Evolutionary conservation across 192 early-diverging fungal species (phyloP).

Genomic region (Coemansia furcata): DNA sequence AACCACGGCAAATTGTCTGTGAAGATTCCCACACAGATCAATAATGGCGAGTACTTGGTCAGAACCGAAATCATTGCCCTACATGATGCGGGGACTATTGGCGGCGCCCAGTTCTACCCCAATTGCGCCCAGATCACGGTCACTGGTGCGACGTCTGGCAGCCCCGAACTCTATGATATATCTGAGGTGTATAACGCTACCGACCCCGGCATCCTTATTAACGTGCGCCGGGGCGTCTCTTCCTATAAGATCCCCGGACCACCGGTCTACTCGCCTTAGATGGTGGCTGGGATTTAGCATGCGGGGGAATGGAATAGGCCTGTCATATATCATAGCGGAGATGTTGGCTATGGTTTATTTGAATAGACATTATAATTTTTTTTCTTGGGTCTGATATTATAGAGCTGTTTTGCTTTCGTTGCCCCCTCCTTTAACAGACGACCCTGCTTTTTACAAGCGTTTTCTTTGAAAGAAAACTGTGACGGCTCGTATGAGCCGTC

Average conservation of each 20-base stretch:
- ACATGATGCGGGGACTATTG: conserved; percentile 11
- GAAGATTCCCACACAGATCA: conserved; percentile 23
- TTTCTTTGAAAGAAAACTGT: no score
- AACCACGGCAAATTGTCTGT: conserved; percentile 27
- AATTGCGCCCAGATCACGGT: conserved; percentile 33
- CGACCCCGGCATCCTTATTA: conserved; percentile 22
- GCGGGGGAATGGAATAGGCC: no score
- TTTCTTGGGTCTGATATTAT: no score
- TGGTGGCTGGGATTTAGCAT: no score
- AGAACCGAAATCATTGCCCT: conserved; percentile 36
- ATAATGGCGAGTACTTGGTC: conserved; percentile 33
- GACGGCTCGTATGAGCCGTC: no score
- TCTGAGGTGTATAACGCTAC: conserved; percentile 22
- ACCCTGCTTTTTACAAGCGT: no score
- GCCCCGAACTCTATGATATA: conserved; percentile 17
- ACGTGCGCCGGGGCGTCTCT: conserved; percentile 10
- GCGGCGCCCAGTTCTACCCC: conserved; percentile 25
- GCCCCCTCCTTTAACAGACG: no score
- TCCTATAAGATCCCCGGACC: conserved; percentile 32
- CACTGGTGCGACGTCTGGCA: conserved; percentile 11
- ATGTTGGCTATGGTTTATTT: no score
- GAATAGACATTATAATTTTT: no score
- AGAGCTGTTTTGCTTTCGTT: no score
- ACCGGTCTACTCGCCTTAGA: conserved; percentile 11
- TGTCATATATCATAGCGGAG: no score